These are phyloP conservation scores for Tilletia indica DNA, from an alignment of 1,284 basidiomycete species.

Conservation along the genomic window DNA sequence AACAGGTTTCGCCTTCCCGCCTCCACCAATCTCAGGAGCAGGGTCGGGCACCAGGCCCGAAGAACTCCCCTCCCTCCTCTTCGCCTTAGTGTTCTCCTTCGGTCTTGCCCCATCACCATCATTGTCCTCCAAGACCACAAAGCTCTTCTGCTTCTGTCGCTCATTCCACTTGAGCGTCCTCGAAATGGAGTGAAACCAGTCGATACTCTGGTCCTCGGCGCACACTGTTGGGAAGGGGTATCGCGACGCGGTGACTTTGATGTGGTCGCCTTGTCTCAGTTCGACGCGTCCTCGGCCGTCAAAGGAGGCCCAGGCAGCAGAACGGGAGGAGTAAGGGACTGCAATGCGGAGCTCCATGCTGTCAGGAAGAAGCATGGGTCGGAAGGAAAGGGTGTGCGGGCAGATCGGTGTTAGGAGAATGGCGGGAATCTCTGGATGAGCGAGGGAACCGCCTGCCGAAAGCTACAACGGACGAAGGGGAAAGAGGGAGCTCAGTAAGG, in stretches of 20 bases:
- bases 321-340: conserved; percentile 95
- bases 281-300: conserved; percentile 96
- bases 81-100: conserved; percentile 3
- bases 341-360: conserved; percentile 98
- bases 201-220: conserved; percentile 91
- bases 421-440: conserved; percentile 95
- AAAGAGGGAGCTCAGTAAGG: neutral
- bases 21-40: neutral
- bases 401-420: conserved; percentile 96
- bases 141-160: conserved; percentile 52
- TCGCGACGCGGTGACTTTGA: conserved; percentile 95
- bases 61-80: neutral
- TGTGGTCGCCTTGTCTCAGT: conserved; percentile 82
- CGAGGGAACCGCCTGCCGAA: conserved; percentile 94
- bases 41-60: neutral
- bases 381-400: conserved; percentile 96
- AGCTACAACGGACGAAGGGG: conserved; percentile 61
- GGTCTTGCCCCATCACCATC: conserved; percentile 56
- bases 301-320: conserved; percentile 98
- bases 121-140: conserved; percentile 69
- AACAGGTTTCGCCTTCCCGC: neutral
- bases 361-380: conserved; percentile 92
- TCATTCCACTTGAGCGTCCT: conserved; percentile 81
- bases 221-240: conserved; percentile 99
- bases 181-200: conserved; percentile 97